Evolutionary conservation across 768 basidiomycete species (phyloP).

Genomic region (Russula sp.): DNA sequence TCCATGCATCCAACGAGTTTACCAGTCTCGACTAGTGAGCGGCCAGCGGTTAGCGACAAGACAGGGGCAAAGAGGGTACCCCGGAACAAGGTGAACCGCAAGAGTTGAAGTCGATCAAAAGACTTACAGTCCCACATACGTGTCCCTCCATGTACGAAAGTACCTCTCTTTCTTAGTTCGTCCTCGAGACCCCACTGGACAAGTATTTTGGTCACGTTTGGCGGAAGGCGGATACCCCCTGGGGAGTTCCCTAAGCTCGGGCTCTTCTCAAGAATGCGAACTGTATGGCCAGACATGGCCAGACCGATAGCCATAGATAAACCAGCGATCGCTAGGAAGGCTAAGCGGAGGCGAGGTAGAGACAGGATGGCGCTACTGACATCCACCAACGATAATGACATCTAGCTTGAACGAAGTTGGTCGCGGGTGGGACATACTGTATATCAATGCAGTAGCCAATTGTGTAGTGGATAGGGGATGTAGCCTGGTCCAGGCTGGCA

Average conservation of each 20-base stretch:
- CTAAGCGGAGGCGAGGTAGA: background rate
- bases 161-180: slow-evolving; percentile 6
- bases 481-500: too few species aligned
- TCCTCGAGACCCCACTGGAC: slow-evolving; percentile 19
- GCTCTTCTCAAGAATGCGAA: slow-evolving; percentile 18
- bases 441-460: background rate
- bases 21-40: slow-evolving; percentile 7
- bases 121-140: slow-evolving; percentile 17
- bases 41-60: background rate
- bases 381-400: slow-evolving; percentile 20
- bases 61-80: background rate
- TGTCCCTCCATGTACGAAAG: slow-evolving; percentile 1
- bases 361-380: background rate
- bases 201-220: slow-evolving; percentile 21
- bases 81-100: background rate
- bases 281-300: slow-evolving; percentile 18
- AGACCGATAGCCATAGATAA: slow-evolving; percentile 18
- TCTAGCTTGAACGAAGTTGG: slow-evolving; percentile 11
- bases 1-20: background rate
- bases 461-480: background rate
- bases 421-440: slow-evolving; percentile 3
- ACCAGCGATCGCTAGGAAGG: slow-evolving; percentile 14
- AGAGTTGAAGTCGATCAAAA: background rate
- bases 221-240: slow-evolving; percentile 12
- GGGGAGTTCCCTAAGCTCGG: background rate